Evolutionary conservation across 352 stramenopile species (phyloP), one percentile per base, ranked within the genome.

Genomic region (Globisporangium paroecandrum): DNA sequence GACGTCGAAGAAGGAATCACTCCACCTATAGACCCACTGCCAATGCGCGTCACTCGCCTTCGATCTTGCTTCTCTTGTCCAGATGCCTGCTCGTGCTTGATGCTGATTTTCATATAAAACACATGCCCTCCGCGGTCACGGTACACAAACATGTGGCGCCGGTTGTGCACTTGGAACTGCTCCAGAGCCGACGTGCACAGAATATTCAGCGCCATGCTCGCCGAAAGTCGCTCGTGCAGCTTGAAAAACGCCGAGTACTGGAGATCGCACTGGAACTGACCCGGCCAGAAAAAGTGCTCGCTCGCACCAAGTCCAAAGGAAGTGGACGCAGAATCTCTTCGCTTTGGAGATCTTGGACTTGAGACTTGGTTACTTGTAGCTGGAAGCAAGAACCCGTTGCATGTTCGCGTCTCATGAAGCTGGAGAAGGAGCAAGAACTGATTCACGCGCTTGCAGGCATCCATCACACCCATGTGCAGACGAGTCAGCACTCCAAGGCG

Each of bases 161-260:
- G 82, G 69, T 96, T 96, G 76, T 95, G 88, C 36, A 96, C 89
- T 80, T 96, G 86, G 57, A 96, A 96, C 61, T 94, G 89, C 69
- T 96, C 87, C 15, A 96, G 69, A 36, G 89, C 89, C 64, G 89
- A 92, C 18, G 86, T 93, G 32, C 85, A 94, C 15, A 96, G 49
- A 68, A 89, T 89, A 20, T 90, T 95, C 6, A 96, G 82, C 13
- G 87, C 85, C 59, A 95, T 87, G 36, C 79, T 89, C 4, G 89
- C 82, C 22, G 83, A 75, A 66, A 96, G 77, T 2, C 89, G 83
- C 56, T 95, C 86, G 51, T 96, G 80, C 24, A 96, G 77, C 34
- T 78, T 81, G 66, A 96, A 96, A 63, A 90, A 82, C 3, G 84
- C 77, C 32, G 77, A 84, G 62, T 94, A 96, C 55, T 91, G 81